Base-by-base conservation (phyloP, 208 protist species). In the Wallacemonas sp. region DNA sequence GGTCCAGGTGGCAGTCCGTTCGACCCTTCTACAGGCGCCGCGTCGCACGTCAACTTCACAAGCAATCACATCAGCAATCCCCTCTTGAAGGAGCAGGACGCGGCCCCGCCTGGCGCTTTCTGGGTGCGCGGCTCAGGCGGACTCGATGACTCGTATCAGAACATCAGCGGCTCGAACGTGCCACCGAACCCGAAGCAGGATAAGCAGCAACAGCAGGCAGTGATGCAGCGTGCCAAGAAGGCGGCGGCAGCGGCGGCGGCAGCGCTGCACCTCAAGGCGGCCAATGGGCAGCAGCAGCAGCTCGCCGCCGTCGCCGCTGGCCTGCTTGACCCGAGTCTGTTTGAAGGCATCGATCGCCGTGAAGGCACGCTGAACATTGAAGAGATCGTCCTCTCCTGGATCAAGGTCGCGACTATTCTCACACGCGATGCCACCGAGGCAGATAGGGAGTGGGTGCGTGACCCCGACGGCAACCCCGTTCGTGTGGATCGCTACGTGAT, bases 341-440 rank as follows among this genome's bases (percentile, higher is more conserved):
- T 75, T 42, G 41, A 62, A 1, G 64, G 63, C 24, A 66, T 74
- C 31, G 75, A 80, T 44, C 75, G 75, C 0, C 71, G 79, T 28
- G 74, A 81, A 42, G 80, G 80, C 30, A 86, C 80, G 49, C 74
- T 86, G 44, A 79, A 92, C 60, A 46, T 88, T 15, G 86, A 92
- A 64, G 82, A 92, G 66, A 77, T 92, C 30, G 68, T 92, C 28
- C 72, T 92, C n/a, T 68, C 76, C 22, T 92, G 86, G 82, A 81
- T 89, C 2, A 86, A 88, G 49, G 63, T 56, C 33, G 75, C 87
- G 4, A 71, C 62, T 1, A 75, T 82, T 38, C 66, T 72, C 38
- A 85, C 75, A 0, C 76, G 82, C 9, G 80, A 92, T 56, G 71
- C 67, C 17, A 54, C 49, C 9, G 86, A 88, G 70, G 59, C 61